These are phyloP conservation scores for Aspergillus coremiiformis DNA, from an alignment of 495 filamentous ascomycete species.

Conservation along the genomic window DNA sequence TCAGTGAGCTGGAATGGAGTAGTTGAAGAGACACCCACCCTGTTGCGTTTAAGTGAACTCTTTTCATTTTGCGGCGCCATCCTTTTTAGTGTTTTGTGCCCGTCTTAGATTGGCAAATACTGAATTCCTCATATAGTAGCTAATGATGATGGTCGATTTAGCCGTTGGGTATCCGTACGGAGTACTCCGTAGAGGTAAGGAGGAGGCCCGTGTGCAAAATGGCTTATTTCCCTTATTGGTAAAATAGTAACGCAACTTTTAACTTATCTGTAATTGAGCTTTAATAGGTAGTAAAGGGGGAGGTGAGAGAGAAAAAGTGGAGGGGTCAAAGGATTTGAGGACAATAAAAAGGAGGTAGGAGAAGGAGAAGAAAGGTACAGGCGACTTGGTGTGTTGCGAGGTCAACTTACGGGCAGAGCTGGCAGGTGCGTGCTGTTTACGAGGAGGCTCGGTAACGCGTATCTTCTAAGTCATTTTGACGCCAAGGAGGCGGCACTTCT, in stretches of 20 bases:
- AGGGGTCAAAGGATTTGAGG: neutral
- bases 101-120: neutral
- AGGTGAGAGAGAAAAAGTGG: neutral
- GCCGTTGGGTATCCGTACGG: neutral
- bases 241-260: neutral
- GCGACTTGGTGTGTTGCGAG: neutral
- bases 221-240: too few species aligned
- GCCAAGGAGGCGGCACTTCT: neutral
- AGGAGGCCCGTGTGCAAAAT: neutral
- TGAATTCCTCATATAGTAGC: neutral
- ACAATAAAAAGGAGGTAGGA: neutral
- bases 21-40: slow-evolving; percentile 24
- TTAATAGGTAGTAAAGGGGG: neutral
- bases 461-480: neutral
- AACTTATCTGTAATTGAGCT: neutral
- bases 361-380: neutral
- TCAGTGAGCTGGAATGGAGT: slow-evolving; percentile 8
- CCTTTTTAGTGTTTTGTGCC: slow-evolving; percentile 1
- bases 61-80: slow-evolving; percentile 46
- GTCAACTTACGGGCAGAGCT: neutral
- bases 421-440: neutral
- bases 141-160: neutral
- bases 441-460: neutral
- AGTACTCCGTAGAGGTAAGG: too few species aligned
- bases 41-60: slow-evolving; percentile 48